These are phyloP conservation scores for Tolypocladium amazonense DNA, from an alignment of 2,329 filamentous ascomycete species.

Conservation along the genomic window DNA sequence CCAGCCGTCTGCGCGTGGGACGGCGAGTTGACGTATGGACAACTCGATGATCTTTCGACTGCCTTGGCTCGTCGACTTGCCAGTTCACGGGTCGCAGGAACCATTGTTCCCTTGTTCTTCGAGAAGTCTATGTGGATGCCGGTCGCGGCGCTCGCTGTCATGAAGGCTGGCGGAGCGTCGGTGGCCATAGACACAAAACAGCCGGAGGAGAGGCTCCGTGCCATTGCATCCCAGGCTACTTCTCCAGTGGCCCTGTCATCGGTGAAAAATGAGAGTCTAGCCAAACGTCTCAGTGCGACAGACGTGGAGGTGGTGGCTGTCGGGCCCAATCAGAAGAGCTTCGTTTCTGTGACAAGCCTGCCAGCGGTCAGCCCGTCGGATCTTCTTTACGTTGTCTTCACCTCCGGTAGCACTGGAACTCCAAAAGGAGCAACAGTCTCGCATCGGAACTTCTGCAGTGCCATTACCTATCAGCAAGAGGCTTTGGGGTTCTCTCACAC, in stretches of 20 bases:
- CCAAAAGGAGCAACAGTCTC: constrained; percentile 14
- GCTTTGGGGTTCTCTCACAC: constrained; percentile 6
- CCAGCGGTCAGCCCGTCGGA: constrained; percentile 1
- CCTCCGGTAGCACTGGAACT: constrained; percentile 9
- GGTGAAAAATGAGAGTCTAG: background rate
- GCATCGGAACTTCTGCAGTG: constrained; percentile 7
- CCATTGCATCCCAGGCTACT: constrained; percentile 1
- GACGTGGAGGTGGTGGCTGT: background rate
- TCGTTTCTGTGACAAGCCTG: background rate
- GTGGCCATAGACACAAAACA: constrained; percentile 14
- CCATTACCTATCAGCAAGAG: constrained; percentile 7
- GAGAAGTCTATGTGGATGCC: constrained; percentile 14
- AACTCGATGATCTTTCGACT: constrained; percentile 4
- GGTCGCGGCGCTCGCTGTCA: constrained; percentile 11
- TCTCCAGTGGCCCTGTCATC: constrained; percentile 2
- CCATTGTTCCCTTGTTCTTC: constrained; percentile 11
- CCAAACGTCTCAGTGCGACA: background rate
- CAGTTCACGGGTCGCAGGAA: constrained; percentile 3
- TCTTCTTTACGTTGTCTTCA: constrained; percentile 10
- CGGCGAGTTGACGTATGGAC: constrained; percentile 9
- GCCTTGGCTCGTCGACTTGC: constrained; percentile 3
- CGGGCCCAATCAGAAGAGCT: background rate
- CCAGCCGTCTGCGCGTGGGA: constrained; percentile 15
- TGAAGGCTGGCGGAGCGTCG: constrained; percentile 12
- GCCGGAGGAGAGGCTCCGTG: constrained; percentile 3